Conservation (phyloP, 192 early-diverging fungal genomes). For the Thamnidium elegans region DNA sequence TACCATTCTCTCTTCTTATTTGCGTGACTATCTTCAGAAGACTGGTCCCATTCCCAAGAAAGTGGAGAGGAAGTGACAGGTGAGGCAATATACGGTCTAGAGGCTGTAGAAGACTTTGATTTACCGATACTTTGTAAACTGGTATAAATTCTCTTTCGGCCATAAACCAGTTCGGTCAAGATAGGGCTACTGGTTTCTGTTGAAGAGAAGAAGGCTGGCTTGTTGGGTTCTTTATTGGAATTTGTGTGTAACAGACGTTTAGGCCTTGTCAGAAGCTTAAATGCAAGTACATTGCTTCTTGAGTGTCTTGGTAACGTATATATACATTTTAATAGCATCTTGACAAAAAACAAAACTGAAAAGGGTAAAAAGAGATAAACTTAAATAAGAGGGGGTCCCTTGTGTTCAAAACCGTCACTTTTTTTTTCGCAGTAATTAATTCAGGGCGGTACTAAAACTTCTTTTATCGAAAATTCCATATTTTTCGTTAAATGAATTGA, state of each 20-base stretch:
- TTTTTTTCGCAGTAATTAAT: too few relatives aligned
- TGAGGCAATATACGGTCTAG: slow-evolving; percentile 28
- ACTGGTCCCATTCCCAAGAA: slow-evolving; percentile 41
- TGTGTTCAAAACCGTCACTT: too few relatives aligned
- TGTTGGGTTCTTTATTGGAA: not conserved
- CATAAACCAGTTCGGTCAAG: slow-evolving; percentile 41
- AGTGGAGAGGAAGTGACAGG: slow-evolving; percentile 34
- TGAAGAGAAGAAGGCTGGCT: too few relatives aligned
- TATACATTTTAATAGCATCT: too few relatives aligned
- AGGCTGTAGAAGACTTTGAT: slow-evolving; percentile 31
- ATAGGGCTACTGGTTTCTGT: slow-evolving; percentile 10
- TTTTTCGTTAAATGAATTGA: too few relatives aligned
- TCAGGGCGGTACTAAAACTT: too few relatives aligned
- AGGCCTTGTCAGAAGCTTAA: not conserved
- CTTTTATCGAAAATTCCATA: too few relatives aligned
- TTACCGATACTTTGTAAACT: slow-evolving; percentile 37
- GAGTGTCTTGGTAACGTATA: too few relatives aligned
- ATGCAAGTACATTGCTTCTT: not conserved
- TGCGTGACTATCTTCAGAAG: slow-evolving; percentile 1
- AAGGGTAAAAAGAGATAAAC: too few relatives aligned
- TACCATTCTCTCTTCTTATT: not conserved
- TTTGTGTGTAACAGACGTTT: not conserved
- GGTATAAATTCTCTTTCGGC: slow-evolving; percentile 43
- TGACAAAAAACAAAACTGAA: too few relatives aligned
- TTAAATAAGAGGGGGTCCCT: too few relatives aligned